A percentile compares a stretch with the other conserved stretches of the same genome.
Evolutionary conservation across 768 basidiomycete species (phyloP).

Genomic region (Kwoniella mangroviensis): DNA sequence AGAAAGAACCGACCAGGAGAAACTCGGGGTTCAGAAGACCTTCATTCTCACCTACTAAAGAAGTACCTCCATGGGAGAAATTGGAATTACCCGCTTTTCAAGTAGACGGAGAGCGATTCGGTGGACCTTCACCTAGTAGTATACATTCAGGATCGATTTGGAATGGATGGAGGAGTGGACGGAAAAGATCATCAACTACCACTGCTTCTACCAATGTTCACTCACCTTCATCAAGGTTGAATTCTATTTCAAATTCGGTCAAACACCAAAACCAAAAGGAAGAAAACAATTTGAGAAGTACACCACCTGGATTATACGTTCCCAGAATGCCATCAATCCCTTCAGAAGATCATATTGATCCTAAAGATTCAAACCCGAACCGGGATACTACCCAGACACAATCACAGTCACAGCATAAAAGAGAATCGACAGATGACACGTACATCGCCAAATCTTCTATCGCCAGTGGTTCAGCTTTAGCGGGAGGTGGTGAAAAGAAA

Average conservation of each 20-base stretch:
- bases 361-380: background rate
- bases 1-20: slow-evolving; percentile 3
- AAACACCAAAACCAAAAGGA: slow-evolving; percentile 1
- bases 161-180: slow-evolving; percentile 43
- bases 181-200: slow-evolving; percentile 23
- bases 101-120: slow-evolving; percentile 51
- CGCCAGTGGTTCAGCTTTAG: background rate
- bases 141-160: slow-evolving; percentile 22
- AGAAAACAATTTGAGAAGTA: background rate
- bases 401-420: background rate
- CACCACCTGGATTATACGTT: slow-evolving; percentile 15
- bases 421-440: slow-evolving; percentile 9
- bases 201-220: slow-evolving; percentile 5
- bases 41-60: slow-evolving; percentile 16
- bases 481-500: background rate
- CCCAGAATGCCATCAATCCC: slow-evolving; percentile 21
- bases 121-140: slow-evolving; percentile 19
- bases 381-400: background rate
- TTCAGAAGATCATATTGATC: slow-evolving; percentile 8
- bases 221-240: slow-evolving; percentile 2
- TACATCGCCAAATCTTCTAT: background rate
- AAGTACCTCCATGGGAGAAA: slow-evolving; percentile 57
- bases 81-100: slow-evolving; percentile 55
- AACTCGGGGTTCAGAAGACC: background rate
- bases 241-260: slow-evolving; percentile 8